Evolutionary conservation across 345 rosid species (phyloP), one percentile per base, ranked within the genome.

Genomic region (Combretum micranthum): DNA sequence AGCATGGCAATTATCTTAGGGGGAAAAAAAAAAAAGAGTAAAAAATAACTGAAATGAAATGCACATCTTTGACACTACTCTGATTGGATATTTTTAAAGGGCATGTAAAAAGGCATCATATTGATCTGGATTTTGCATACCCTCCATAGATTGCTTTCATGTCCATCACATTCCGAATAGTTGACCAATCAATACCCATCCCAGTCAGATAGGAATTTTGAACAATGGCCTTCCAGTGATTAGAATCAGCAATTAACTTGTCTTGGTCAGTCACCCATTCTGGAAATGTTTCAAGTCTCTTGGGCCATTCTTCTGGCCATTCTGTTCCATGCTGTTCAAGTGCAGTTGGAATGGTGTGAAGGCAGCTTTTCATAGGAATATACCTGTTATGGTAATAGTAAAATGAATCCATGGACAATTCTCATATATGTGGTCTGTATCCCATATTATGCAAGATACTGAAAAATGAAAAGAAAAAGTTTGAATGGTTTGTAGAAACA

Each of bases 271-370:
- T 73, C 64, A 83, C 71, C 98, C 98, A 92, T 50, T 88, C 96
- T 4, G 98, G 98, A 59, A 83, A 86, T n/a, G 87, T 81, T 73
- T 86, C 95, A 25, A 86, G 93, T 77, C 98, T 80, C 78, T 80
- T 78, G 32, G 95, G 98, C 95, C 98, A 92, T 71, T 86, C 96
- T 66, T 84, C 93, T n/a, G 96, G 98, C 96, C 98, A 92, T 44
- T 88, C 98, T 19, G 95, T 74, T 52, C 98, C 98, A 20, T 76
- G 95, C 55, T 88, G 90, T 65, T 92, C 96, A 55, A 88, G 84
- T 58, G 93, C 74, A 20, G 91, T 73, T 20, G 98, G 96, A 72
- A 92, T 75, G 17, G 75, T 55, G 59, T 88, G 85, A 78, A 92
- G 61, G 72, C 98, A 92, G 20, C 64, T 72, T 66, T 83, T 86